phyloP scores from a whole-genome alignment of 192 early-diverging fungal genomes.

The Gaertneriomyces semiglobifer region DNA sequence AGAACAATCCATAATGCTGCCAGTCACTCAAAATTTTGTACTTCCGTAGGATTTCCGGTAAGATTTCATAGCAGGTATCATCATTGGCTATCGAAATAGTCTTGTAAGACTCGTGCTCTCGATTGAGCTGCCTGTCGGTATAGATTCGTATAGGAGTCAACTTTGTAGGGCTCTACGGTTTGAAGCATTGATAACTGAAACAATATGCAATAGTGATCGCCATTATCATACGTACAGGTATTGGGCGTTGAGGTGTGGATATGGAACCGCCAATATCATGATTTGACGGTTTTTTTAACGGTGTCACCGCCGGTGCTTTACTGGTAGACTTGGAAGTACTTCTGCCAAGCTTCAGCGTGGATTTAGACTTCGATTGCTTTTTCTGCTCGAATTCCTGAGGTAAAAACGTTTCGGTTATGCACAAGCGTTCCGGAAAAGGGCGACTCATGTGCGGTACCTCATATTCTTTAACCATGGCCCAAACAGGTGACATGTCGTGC shows the following conservation, averaged over 20 bases:
- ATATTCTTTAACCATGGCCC: constrained; percentile 37
- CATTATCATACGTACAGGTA: no score
- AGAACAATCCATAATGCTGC: constrained; percentile 80
- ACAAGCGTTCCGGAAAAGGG: constrained; percentile 2
- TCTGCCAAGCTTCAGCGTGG: background rate
- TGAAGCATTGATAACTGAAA: no score
- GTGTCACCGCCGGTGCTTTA: no score
- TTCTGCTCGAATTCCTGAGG: constrained; percentile 14
- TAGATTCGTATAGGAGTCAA: constrained; percentile 78
- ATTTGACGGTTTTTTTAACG: no score
- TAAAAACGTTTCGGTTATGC: constrained; percentile 14
- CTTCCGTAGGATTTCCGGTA: constrained; percentile 81
- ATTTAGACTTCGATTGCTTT: background rate
- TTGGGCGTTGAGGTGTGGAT: no score
- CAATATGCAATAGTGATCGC: no score
- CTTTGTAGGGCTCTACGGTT: no score
- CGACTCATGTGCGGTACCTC: constrained; percentile 18
- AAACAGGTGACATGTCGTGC: constrained; percentile 37
- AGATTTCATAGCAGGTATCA: constrained; percentile 81
- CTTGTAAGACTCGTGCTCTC: constrained; percentile 75
- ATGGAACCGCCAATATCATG: no score
- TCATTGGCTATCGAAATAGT: constrained; percentile 76
- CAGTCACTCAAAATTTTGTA: constrained; percentile 87
- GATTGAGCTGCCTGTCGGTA: constrained; percentile 66
- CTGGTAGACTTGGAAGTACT: no score